These are phyloP conservation scores for Globomyces pollinis-pini DNA, from an alignment of 192 early-diverging fungal species.

Conservation along the genomic window DNA sequence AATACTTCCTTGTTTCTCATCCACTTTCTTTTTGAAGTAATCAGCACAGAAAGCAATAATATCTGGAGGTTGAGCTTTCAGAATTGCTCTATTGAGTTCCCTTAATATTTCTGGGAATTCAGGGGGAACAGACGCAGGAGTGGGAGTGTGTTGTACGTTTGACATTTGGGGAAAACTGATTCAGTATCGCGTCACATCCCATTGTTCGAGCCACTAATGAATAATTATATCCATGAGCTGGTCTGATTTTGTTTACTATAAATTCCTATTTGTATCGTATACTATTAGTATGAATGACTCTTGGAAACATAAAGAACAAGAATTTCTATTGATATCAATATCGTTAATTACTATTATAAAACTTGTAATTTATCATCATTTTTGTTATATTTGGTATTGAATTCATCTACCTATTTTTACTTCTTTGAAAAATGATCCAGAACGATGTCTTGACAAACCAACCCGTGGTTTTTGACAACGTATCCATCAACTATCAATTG, in stretches of 20 bases:
- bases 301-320: no score
- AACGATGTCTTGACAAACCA: constrained; percentile 76
- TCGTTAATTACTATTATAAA: no score
- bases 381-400: no score
- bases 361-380: no score
- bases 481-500: constrained; percentile 50
- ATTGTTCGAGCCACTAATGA: no score
- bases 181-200: no score
- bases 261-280: no score
- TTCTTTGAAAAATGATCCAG: not conserved
- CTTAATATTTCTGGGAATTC: constrained; percentile 62
- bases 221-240: no score
- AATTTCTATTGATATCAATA: no score
- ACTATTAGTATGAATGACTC: no score
- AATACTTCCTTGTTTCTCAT: constrained; percentile 48
- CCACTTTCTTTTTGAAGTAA: constrained; percentile 80
- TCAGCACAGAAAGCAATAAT: constrained; percentile 88
- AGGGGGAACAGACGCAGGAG: constrained; percentile 30
- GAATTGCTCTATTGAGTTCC: constrained; percentile 75
- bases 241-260: no score
- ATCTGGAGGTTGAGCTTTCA: constrained; percentile 71
- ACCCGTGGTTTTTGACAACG: constrained; percentile 99
- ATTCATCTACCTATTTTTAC: no score
- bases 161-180: not conserved
- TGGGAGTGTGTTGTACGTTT: not conserved